These are phyloP conservation scores for Pyrus hybrid DNA, from an alignment of 331 rosid species.

Conservation along the genomic window DNA sequence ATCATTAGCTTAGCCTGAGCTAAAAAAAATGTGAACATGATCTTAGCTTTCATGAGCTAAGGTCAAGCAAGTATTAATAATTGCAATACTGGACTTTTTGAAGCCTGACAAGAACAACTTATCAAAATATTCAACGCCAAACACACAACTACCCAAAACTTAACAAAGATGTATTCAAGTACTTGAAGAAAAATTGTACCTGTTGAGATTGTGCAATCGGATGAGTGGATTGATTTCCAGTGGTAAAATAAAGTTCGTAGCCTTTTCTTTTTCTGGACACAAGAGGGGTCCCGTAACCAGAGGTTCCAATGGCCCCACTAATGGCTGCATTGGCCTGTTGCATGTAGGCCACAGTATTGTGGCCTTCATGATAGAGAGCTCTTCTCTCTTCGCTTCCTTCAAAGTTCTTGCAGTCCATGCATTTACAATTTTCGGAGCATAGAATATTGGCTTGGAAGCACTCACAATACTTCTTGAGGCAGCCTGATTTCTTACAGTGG, in stretches of 20 bases:
- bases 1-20: background rate
- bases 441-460: constrained; percentile 67
- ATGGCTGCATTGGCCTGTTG: constrained; percentile 62
- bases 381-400: constrained; percentile 44
- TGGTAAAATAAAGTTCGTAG: constrained; percentile 27
- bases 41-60: background rate
- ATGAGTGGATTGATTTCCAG: constrained; percentile 30
- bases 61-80: background rate
- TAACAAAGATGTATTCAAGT: constrained; percentile 13
- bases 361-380: constrained; percentile 34
- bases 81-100: background rate
- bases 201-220: constrained; percentile 26
- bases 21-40: background rate
- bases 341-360: constrained; percentile 20
- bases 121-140: background rate
- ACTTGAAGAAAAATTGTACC: constrained; percentile 35
- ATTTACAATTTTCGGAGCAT: constrained; percentile 43
- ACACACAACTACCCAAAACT: background rate
- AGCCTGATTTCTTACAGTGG: constrained; percentile 78
- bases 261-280: constrained; percentile 52
- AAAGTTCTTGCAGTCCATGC: constrained; percentile 36
- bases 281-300: constrained; percentile 28
- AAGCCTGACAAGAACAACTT: background rate
- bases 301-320: constrained; percentile 50
- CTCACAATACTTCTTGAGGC: constrained; percentile 87